These are phyloP conservation scores for Aspergillus diversus DNA, from an alignment of 495 filamentous ascomycete genomes.

Conservation along the genomic window DNA sequence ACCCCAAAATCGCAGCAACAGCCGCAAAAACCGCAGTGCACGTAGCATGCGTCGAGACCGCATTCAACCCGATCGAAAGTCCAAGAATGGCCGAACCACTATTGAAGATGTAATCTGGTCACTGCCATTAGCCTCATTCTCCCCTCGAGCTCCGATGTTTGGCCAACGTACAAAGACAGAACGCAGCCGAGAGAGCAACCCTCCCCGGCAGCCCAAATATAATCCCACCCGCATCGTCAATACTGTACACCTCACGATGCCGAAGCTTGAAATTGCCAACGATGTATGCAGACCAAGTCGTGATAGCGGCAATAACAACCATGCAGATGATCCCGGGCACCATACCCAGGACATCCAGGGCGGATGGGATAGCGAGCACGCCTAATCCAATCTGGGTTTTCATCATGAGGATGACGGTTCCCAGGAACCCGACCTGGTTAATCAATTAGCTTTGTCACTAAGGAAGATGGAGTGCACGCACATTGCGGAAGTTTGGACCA, in stretches of 20 bases:
- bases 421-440: conserved; percentile 22
- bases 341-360: conserved; percentile 60
- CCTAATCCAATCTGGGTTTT: conserved; percentile 55
- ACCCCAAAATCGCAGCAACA: conserved; percentile 36
- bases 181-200: conserved; percentile 57
- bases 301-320: conserved; percentile 57
- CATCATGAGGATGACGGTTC: conserved; percentile 27
- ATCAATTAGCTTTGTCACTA: background rate
- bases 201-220: conserved; percentile 61
- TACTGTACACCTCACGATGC: conserved; percentile 61
- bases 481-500: conserved; percentile 21
- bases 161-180: conserved; percentile 49
- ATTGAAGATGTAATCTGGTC: conserved; percentile 52
- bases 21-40: conserved; percentile 56
- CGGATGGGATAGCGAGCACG: conserved; percentile 55
- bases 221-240: conserved; percentile 65
- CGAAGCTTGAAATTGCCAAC: conserved; percentile 67
- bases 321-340: conserved; percentile 51
- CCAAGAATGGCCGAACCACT: conserved; percentile 57
- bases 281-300: conserved; percentile 69
- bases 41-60: conserved; percentile 59
- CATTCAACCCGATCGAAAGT: conserved; percentile 69
- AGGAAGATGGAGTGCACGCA: background rate
- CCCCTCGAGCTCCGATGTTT: too few species aligned
- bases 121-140: background rate